A percentile compares a stretch with the other conserved stretches of the same genome.
phyloP scores from a whole-genome alignment of 192 early-diverging fungal species.

The Diversispora eburnea region DNA sequence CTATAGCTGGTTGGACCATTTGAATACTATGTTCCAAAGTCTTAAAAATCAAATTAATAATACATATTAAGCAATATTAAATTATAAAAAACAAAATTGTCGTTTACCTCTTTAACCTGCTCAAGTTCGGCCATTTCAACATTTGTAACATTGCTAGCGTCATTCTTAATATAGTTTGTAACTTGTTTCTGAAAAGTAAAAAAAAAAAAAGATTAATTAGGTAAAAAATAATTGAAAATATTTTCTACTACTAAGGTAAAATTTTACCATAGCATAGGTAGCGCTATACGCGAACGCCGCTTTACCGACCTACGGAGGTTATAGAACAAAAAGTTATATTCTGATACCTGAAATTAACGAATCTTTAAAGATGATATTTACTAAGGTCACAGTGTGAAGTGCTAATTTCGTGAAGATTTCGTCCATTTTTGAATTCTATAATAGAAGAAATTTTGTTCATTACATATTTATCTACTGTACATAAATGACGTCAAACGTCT shows the following conservation, averaged over 20 bases:
- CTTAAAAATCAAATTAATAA: background rate
- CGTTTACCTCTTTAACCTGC: constrained; percentile 23
- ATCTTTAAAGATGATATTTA: background rate
- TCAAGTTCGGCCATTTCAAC: constrained; percentile 29
- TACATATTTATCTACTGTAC: no score
- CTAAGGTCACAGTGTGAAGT: constrained; percentile 54
- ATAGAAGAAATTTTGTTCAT: no score
- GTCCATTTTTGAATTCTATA: constrained; percentile 43
- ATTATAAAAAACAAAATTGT: background rate
- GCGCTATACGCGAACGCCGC: constrained; percentile 52
- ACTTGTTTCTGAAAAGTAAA: constrained; percentile 35
- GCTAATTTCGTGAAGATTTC: constrained; percentile 61
- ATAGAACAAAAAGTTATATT: background rate
- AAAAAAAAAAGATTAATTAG: background rate
- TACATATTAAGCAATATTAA: background rate
- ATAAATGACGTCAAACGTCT: no score
- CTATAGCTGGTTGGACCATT: constrained; percentile 65
- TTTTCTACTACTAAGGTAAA: constrained; percentile 4
- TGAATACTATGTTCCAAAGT: constrained; percentile 35
- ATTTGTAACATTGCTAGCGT: background rate
- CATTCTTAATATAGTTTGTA: constrained; percentile 36
- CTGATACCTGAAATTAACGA: background rate
- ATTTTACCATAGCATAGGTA: constrained; percentile 34
- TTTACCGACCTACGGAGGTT: constrained; percentile 43
- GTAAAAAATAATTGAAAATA: background rate